Evolutionary conservation across 1,284 basidiomycete species (phyloP).

Genomic region (Veloboletus limbatus): DNA sequence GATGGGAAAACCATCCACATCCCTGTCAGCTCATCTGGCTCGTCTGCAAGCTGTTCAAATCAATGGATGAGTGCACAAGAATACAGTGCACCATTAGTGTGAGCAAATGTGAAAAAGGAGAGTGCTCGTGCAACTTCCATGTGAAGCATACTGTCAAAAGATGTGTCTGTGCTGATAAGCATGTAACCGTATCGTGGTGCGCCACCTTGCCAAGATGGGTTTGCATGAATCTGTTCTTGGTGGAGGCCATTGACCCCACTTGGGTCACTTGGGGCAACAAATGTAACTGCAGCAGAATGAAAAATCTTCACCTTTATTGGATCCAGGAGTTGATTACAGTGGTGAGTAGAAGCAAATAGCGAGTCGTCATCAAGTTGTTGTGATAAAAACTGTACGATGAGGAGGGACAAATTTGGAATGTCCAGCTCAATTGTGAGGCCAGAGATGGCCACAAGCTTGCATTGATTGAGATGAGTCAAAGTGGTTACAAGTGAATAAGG

Average conservation of each 20-base stretch:
- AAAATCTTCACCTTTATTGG: background rate
- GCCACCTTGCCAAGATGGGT: background rate
- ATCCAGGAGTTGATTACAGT: background rate
- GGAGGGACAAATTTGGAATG: background rate
- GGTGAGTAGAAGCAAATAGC: background rate
- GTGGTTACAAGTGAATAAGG: background rate
- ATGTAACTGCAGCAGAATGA: background rate
- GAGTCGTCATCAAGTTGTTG: background rate
- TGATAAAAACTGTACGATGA: background rate
- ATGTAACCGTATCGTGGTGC: background rate
- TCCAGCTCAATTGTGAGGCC: background rate
- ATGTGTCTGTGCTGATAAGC: background rate
- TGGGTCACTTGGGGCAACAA: background rate
- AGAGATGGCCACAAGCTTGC: background rate
- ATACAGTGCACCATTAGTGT: too few species aligned
- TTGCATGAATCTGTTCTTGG: background rate
- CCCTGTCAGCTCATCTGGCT: constrained; percentile 2
- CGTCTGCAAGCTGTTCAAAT: constrained; percentile 4
- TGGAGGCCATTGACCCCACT: background rate
- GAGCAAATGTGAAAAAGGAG: background rate
- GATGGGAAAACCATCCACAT: constrained; percentile 11
- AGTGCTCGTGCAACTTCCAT: background rate
- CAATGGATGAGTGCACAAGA: constrained; percentile 6
- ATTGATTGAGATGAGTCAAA: background rate
- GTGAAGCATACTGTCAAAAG: constrained; percentile 1